Percentiles rank a stretch among this genome's conserved stretches.
Evolutionary conservation across 495 filamentous ascomycete genomes (phyloP).

Genomic region (Aspergillus affinis): DNA sequence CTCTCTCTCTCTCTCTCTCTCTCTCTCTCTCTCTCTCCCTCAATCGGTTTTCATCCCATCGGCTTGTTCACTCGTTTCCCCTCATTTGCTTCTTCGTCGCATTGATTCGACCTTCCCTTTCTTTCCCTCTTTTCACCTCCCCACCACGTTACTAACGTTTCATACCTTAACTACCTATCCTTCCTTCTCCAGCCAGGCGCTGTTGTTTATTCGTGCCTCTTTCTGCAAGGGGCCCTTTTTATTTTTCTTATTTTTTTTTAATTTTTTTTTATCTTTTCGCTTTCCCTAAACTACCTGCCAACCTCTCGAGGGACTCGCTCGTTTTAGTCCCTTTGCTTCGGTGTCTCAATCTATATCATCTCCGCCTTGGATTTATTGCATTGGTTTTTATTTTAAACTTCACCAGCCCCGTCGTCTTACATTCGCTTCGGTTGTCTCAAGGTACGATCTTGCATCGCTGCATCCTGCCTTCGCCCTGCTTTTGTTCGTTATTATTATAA

Average conservation of each 20-base stretch:
- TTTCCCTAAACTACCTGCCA: conserved; percentile 15
- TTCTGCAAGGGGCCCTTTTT: conserved; percentile 29
- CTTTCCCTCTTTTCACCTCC: conserved; percentile 26
- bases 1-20: conserved; percentile 9
- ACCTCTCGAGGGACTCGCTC: conserved; percentile 16
- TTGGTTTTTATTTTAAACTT: conserved; percentile 5
- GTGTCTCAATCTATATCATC: conserved; percentile 19
- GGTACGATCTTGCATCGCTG: conserved; percentile 15
- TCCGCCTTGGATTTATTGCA: conserved; percentile 5
- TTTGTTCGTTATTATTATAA: neutral
- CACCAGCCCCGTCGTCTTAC: conserved; percentile 15
- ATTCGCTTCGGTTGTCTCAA: conserved; percentile 14
- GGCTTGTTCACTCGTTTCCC: conserved; percentile 20
- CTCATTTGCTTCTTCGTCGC: conserved; percentile 14
- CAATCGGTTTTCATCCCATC: neutral
- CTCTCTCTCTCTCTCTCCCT: conserved; percentile 3
- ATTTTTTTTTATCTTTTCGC: conserved; percentile 13
- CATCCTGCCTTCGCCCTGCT: neutral
- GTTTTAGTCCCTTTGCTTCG: conserved; percentile 15
- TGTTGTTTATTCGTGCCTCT: conserved; percentile 23
- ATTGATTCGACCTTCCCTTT: conserved; percentile 16
- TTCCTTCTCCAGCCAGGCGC: conserved; percentile 39
- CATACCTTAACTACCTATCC: conserved; percentile 17
- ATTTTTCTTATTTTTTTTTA: conserved; percentile 19
- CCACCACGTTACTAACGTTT: conserved; percentile 20